phyloP scores from a whole-genome alignment of 331 rosid species.

The Acacia pycnantha region DNA sequence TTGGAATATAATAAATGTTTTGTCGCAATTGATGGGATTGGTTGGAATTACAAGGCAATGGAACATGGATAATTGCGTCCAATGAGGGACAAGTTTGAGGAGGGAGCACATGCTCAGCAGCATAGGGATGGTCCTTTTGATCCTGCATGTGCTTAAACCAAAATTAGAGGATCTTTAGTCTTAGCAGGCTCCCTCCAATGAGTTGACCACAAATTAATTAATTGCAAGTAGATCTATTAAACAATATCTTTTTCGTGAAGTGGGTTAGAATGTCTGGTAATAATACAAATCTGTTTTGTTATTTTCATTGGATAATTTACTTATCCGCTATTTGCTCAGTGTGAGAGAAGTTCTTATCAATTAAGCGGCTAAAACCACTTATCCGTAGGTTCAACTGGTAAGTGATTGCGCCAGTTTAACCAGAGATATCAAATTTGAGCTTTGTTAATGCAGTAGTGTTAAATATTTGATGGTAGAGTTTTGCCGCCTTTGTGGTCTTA shows the following conservation, averaged over 20 bases:
- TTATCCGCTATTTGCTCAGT: too few relatives aligned
- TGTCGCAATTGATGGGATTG: slow-evolving; percentile 14
- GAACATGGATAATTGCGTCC: neutral
- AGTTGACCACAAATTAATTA: neutral
- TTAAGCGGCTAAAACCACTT: too few relatives aligned
- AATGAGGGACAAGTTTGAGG: slow-evolving; percentile 26
- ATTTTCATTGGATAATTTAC: neutral
- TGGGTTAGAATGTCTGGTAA: neutral
- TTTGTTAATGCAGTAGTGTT: too few relatives aligned
- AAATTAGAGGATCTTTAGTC: neutral
- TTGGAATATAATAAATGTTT: slow-evolving; percentile 6
- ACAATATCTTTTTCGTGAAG: neutral
- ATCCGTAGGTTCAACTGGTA: too few relatives aligned
- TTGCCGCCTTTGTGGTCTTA: too few relatives aligned
- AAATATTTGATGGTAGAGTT: too few relatives aligned
- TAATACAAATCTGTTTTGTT: neutral
- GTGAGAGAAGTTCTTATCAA: too few relatives aligned
- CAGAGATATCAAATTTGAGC: too few relatives aligned
- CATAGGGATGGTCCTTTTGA: slow-evolving; percentile 37
- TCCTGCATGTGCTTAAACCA: slow-evolving; percentile 25
- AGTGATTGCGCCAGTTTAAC: too few relatives aligned
- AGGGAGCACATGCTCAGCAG: slow-evolving; percentile 40
- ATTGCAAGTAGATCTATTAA: neutral
- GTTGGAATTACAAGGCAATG: neutral
- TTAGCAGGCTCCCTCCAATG: neutral